These are phyloP conservation scores for Fraxinus cuspidata DNA, from an alignment of 257 asterid species.

Conservation along the genomic window DNA sequence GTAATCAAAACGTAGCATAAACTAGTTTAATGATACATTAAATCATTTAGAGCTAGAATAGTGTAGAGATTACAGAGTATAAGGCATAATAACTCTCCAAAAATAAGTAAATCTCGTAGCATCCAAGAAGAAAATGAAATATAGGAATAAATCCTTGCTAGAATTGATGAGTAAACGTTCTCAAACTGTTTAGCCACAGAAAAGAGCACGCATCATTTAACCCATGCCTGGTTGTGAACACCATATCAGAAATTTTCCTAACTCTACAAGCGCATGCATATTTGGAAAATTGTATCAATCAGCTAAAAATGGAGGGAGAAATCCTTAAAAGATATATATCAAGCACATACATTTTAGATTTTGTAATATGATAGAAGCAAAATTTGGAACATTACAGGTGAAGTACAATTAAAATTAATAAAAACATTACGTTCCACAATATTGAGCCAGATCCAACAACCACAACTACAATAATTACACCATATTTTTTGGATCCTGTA, in stretches of 20 bases:
- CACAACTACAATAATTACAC: slow-evolving; percentile 54
- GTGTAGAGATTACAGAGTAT: neutral
- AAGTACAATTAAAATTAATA: slow-evolving; percentile 6
- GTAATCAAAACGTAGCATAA: neutral
- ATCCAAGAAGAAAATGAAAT: slow-evolving; percentile 16
- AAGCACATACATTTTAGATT: neutral
- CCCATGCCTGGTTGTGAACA: slow-evolving; percentile 91
- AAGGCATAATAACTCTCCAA: slow-evolving; percentile 8
- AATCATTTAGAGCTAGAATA: slow-evolving; percentile 11
- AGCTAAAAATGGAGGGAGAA: slow-evolving; percentile 5
- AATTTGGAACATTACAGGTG: neutral
- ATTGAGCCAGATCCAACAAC: slow-evolving; percentile 89
- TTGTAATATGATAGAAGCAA: neutral
- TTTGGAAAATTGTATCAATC: slow-evolving; percentile 18
- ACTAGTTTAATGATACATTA: neutral
- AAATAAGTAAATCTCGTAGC: slow-evolving; percentile 6
- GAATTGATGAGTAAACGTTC: slow-evolving; percentile 63
- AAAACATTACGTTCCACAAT: slow-evolving; percentile 89
- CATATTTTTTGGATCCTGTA: slow-evolving; percentile 76
- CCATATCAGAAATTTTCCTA: slow-evolving; percentile 80
- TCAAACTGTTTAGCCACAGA: slow-evolving; percentile 78
- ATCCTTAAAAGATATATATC: neutral
- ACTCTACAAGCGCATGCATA: slow-evolving; percentile 56
- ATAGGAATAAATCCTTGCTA: slow-evolving; percentile 47
- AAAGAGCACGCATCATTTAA: slow-evolving; percentile 76